Evolutionary conservation across 192 early-diverging fungal species (phyloP).

Genomic region (Cetraspora pellucida): DNA sequence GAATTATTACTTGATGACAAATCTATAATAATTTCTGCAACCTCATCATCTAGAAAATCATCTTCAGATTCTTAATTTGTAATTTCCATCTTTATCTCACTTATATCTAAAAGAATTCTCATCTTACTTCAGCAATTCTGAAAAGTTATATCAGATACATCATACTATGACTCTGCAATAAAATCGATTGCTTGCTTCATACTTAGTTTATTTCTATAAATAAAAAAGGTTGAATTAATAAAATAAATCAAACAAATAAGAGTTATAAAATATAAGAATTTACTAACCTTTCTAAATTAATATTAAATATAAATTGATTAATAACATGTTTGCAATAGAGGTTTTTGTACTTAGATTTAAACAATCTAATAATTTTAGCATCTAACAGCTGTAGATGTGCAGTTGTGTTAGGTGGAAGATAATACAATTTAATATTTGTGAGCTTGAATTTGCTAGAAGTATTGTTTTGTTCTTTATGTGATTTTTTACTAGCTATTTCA

Average conservation of each 20-base stretch:
- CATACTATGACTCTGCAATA: neutral
- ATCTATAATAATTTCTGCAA: too few species aligned
- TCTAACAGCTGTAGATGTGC: neutral
- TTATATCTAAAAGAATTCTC: neutral
- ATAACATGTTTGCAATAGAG: neutral
- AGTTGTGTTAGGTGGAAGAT: neutral
- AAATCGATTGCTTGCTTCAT: conserved; percentile 13
- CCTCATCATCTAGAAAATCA: too few species aligned
- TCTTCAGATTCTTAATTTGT: too few species aligned
- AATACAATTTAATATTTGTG: too few species aligned
- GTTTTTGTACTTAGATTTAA: neutral
- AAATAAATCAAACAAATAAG: neutral
- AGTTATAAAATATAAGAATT: too few species aligned
- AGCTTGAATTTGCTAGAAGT: too few species aligned
- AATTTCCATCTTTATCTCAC: neutral
- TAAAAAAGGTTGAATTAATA: neutral
- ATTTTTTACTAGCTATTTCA: too few species aligned
- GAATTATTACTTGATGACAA: too few species aligned
- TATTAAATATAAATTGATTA: neutral
- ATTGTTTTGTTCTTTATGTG: too few species aligned
- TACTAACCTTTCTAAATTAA: too few species aligned
- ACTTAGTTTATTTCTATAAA: neutral
- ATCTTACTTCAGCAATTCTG: neutral
- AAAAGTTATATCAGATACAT: neutral
- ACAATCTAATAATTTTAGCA: neutral